Percentiles rank a stretch among this genome's conserved stretches.
Evolutionary conservation across 148 eudicot genomes (phyloP).

Genomic region (Rheum nobile): DNA sequence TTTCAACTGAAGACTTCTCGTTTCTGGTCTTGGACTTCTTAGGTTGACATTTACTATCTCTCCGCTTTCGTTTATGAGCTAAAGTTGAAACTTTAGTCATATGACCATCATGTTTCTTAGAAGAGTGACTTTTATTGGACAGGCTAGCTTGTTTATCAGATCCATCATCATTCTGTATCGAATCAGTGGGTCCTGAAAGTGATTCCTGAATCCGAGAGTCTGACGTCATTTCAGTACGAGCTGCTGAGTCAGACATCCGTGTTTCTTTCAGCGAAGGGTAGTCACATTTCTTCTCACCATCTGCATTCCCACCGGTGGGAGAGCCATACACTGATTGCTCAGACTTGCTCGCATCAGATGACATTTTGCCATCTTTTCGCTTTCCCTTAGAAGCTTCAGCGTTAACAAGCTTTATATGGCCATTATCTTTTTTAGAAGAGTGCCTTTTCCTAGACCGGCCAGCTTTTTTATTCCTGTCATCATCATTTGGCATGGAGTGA

Average conservation of each 20-base stretch:
- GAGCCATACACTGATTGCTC: not conserved
- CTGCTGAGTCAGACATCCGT: conserved; percentile 1
- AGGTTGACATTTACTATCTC: conserved; percentile 16
- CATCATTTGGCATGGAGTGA: not conserved
- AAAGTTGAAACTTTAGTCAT: conserved; percentile 17
- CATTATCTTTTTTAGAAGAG: conserved; percentile 5
- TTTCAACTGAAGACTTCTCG: conserved; percentile 20
- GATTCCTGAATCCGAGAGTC: conserved; percentile 17
- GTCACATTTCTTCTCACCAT: not conserved
- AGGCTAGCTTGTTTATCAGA: conserved; percentile 22
- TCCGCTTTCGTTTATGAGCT: conserved; percentile 45
- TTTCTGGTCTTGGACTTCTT: conserved; percentile 30
- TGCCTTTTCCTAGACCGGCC: not conserved
- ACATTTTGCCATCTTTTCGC: conserved; percentile 8
- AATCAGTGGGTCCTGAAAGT: conserved; percentile 19
- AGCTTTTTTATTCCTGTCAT: not conserved
- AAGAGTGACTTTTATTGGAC: conserved; percentile 15
- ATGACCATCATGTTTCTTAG: conserved; percentile 18
- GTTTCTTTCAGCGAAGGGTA: not conserved
- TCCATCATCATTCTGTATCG: conserved; percentile 27
- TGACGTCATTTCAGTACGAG: conserved; percentile 18
- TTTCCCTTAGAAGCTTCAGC: not conserved
- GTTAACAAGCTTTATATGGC: not conserved
- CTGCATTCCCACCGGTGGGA: not conserved
- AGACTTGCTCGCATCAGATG: not conserved